phyloP scores from a whole-genome alignment of 768 basidiomycete genomes.

The Amanita jacksonii region DNA sequence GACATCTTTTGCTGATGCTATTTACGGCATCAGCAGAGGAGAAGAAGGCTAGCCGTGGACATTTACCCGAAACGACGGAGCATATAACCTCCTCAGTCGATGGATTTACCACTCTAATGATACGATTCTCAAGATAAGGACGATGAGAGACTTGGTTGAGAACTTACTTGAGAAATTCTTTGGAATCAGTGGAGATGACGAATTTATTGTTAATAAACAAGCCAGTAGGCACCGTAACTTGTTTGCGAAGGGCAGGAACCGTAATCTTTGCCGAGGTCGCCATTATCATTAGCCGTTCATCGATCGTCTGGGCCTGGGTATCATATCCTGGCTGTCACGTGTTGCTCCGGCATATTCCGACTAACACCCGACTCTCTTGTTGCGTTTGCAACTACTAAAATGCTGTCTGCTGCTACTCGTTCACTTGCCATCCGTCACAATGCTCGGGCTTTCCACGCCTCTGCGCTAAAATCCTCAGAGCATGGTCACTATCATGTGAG shows the following conservation, averaged over 20 bases:
- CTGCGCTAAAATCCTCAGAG: conserved; percentile 32
- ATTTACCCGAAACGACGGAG: conserved; percentile 52
- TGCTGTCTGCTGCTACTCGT: conserved; percentile 33
- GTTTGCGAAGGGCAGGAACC: conserved; percentile 34
- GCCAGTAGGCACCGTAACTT: conserved; percentile 63
- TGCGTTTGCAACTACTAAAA: too few relatives aligned
- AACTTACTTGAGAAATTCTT: conserved; percentile 57
- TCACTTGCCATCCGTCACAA: conserved; percentile 30
- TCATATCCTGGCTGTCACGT: too few relatives aligned
- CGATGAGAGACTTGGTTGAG: conserved; percentile 6
- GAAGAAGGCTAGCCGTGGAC: background rate
- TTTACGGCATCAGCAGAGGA: background rate
- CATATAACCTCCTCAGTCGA: conserved; percentile 69
- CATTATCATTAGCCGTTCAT: conserved; percentile 26
- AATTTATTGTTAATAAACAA: conserved; percentile 92
- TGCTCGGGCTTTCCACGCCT: conserved; percentile 29
- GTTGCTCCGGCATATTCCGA: conserved; percentile 8
- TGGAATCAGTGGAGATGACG: conserved; percentile 62
- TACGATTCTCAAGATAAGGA: conserved; percentile 1
- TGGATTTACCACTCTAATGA: conserved; percentile 63
- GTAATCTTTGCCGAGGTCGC: conserved; percentile 29
- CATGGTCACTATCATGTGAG: conserved; percentile 54
- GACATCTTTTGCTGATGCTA: conserved; percentile 67
- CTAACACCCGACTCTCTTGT: too few relatives aligned
- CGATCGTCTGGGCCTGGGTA: too few relatives aligned